These are phyloP conservation scores for Wallacemonas collosoma DNA, from an alignment of 208 protist species.

Conservation along the genomic window DNA sequence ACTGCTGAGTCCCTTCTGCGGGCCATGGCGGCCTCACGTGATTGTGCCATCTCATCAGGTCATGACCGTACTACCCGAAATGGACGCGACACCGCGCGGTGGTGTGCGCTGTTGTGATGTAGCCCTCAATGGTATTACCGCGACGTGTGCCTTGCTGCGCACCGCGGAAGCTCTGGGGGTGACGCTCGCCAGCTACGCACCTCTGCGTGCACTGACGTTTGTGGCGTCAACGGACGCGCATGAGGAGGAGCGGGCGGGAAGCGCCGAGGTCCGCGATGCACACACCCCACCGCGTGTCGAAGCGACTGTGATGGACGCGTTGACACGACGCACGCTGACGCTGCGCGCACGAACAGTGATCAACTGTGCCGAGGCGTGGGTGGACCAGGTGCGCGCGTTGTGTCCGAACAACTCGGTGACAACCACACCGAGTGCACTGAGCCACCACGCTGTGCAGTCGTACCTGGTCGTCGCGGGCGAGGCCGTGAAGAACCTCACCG, in stretches of 20 bases:
- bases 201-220: constrained; percentile 31
- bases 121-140: constrained; percentile 40
- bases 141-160: constrained; percentile 47
- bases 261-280: too few relatives aligned
- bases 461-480: constrained; percentile 60
- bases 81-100: constrained; percentile 15
- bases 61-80: constrained; percentile 23
- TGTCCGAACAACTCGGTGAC: constrained; percentile 39
- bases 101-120: constrained; percentile 44
- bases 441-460: constrained; percentile 42
- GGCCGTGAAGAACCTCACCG: constrained; percentile 25
- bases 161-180: constrained; percentile 81
- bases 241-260: background rate
- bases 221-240: background rate
- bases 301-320: constrained; percentile 21
- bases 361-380: constrained; percentile 73
- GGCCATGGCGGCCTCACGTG: constrained; percentile 30
- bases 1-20: constrained; percentile 55
- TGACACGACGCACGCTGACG: constrained; percentile 5
- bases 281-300: background rate
- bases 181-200: constrained; percentile 58
- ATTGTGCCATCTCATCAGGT: constrained; percentile 27
- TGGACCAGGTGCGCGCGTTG: constrained; percentile 52
- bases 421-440: constrained; percentile 34
- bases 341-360: constrained; percentile 45